Evolutionary conservation across 164 flowering plant genomes (phyloP), one percentile per base, ranked within the genome.

Genomic region (Berberis thunbergii): DNA sequence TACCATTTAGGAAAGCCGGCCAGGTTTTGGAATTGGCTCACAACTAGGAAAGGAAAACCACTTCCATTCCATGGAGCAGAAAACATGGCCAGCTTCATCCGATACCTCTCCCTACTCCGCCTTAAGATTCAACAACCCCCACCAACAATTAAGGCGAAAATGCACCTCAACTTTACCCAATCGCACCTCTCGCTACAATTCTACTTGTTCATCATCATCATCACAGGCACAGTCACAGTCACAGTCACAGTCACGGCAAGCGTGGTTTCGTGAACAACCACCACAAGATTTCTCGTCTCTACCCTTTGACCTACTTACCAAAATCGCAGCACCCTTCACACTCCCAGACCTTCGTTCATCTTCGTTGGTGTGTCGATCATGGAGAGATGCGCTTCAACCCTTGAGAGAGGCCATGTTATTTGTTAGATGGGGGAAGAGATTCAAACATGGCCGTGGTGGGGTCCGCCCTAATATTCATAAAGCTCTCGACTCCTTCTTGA

Each of bases 391-490:
- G 60, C 84, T 93, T 11, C 72, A 73, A 58, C 96, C 95, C 50
- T 72, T 94, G 69, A 70, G 97, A 67, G 95, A 94, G 75, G 95
- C 96, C n/a, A 85, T 88, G 93, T 13, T 81, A 76, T 73, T 83
- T 12, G 57, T 91, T 60, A 66, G 69, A 5, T 84, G 87, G 86
- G 99, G 99, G 54, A 94, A 91, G 78, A 67, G 83, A 69, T 87
- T 81, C 77, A 94, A 94, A 80, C 99, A 94, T 65, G 99, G 99
- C 7, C 69, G 73, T 1, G 86, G 86, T n/a, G 93, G 97, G 4
- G 90, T 87, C 38, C 74, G 74, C 10, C 60, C 74, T 0, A 79
- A 91, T 59, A 45, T 76, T 64, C 70, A 75, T 1, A 89, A 87
- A 76, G 97, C 99, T 8, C 74, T 91, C 4, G 91, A 91, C 12